phyloP scores from a whole-genome alignment of 2,329 filamentous ascomycete species.

The Zasmidium citrigriseum region DNA sequence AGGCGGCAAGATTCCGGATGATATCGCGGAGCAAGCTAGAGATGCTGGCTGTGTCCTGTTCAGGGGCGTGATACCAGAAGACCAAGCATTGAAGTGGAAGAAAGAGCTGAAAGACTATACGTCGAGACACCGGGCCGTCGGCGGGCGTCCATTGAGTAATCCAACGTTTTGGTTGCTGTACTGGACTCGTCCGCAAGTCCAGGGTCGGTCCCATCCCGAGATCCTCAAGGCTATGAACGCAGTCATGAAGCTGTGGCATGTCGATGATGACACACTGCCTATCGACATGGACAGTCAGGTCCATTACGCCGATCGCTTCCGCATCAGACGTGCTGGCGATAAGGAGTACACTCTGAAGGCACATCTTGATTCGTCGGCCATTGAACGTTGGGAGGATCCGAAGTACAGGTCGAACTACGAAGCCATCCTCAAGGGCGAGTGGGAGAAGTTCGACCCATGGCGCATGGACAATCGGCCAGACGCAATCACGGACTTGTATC shows the following conservation, averaged over 20 bases:
- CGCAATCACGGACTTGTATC: constrained; percentile 10
- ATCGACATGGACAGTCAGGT: constrained; percentile 12
- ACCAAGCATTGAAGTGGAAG: constrained; percentile 10
- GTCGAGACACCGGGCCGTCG: constrained; percentile 5
- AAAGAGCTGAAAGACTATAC: constrained; percentile 10
- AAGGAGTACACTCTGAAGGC: constrained; percentile 11
- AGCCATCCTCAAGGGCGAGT: constrained; percentile 7
- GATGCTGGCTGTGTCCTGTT: constrained; percentile 8
- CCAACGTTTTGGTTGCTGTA: constrained; percentile 13
- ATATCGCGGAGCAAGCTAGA: constrained; percentile 1
- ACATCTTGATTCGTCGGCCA: constrained; percentile 11
- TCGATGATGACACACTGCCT: constrained; percentile 4
- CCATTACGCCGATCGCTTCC: constrained; percentile 11
- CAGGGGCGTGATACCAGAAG: constrained; percentile 8
- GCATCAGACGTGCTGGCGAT: constrained; percentile 12
- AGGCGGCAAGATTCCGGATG: constrained; percentile 6
- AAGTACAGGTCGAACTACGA: constrained; percentile 13
- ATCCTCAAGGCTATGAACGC: constrained; percentile 12
- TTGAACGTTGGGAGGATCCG: constrained; percentile 14
- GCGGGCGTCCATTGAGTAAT: constrained; percentile 5
- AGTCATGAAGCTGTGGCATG: constrained; percentile 13
- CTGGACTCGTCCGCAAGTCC: constrained; percentile 14
- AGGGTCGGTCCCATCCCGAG: constrained; percentile 9
- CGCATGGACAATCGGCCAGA: constrained; percentile 8
- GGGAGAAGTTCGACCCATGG: constrained; percentile 14